Evolutionary conservation across 2,329 filamentous ascomycete species (phyloP).

Genomic region (Monilinia aucupariae): DNA sequence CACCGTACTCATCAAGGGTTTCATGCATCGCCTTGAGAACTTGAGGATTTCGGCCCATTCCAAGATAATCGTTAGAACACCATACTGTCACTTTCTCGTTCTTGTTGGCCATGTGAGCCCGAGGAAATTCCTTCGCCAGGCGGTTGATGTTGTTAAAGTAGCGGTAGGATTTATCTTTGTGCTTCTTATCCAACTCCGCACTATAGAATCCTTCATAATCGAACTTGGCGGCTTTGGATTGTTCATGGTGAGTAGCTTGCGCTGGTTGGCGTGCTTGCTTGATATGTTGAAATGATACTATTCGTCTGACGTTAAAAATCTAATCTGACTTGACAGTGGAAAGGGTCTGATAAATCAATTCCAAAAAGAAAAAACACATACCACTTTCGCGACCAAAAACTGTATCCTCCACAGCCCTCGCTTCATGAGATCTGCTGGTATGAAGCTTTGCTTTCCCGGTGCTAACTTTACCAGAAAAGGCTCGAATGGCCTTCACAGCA

Average conservation of each 20-base stretch:
- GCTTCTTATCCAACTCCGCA: slow-evolving; percentile 91
- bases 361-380: slow-evolving; percentile 35
- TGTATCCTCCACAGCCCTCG: slow-evolving; percentile 64
- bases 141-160: slow-evolving; percentile 99
- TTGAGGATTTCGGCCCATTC: slow-evolving; percentile 87
- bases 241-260: slow-evolving; percentile 26
- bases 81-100: slow-evolving; percentile 91
- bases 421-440: slow-evolving; percentile 71
- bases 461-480: slow-evolving; percentile 47
- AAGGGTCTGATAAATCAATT: neutral
- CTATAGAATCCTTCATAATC: slow-evolving; percentile 89
- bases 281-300: slow-evolving; percentile 35
- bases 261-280: slow-evolving; percentile 26
- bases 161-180: slow-evolving; percentile 98
- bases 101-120: slow-evolving; percentile 78
- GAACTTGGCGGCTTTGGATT: slow-evolving; percentile 55
- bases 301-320: neutral
- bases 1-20: slow-evolving; percentile 89
- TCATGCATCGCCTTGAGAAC: slow-evolving; percentile 91
- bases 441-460: slow-evolving; percentile 70
- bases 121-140: slow-evolving; percentile 90
- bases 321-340: neutral
- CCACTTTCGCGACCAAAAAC: slow-evolving; percentile 47
- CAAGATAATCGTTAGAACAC: slow-evolving; percentile 99
- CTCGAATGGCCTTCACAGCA: slow-evolving; percentile 46